Percentiles rank a stretch among this genome's conserved stretches.
Conservation (phyloP, 805 yeast genomes). For the Metschnikowia bowlesiae region DNA sequence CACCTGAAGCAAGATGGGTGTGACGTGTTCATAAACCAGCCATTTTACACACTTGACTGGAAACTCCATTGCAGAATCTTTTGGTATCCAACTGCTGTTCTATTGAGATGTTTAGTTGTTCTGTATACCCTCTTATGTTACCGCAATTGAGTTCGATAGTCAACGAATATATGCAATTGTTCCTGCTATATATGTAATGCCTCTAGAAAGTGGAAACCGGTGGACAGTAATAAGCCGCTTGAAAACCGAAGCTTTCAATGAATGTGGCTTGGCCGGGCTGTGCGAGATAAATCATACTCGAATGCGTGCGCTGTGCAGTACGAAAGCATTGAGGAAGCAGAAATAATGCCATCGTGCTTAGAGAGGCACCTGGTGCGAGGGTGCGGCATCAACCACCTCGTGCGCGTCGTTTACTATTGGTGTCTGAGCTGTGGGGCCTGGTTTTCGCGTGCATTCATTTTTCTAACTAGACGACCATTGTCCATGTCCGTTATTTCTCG, state of each 20-base stretch:
- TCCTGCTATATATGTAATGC: neutral
- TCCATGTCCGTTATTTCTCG: neutral
- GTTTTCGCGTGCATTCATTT: neutral
- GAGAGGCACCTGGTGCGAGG: neutral
- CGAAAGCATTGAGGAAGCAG: neutral
- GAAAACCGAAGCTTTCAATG: neutral
- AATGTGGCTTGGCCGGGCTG: neutral
- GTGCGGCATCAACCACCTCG: neutral
- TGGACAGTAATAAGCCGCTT: neutral
- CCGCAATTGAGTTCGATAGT: neutral
- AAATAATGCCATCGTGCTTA: neutral
- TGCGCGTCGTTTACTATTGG: neutral
- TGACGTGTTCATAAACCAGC: conserved; percentile 34
- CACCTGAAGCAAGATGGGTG: conserved; percentile 70
- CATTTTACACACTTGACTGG: conserved; percentile 26
- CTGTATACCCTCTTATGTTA: neutral
- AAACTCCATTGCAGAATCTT: conserved; percentile 3
- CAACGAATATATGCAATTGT: neutral
- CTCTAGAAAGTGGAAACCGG: neutral
- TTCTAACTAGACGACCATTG: neutral
- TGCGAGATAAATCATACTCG: neutral
- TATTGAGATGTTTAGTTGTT: neutral
- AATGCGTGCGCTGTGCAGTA: neutral
- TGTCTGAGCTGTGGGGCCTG: neutral
- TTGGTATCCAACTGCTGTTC: too few species aligned